These are phyloP conservation scores for Populus pruinosa DNA, from an alignment of 345 rosid genomes.

Conservation along the genomic window DNA sequence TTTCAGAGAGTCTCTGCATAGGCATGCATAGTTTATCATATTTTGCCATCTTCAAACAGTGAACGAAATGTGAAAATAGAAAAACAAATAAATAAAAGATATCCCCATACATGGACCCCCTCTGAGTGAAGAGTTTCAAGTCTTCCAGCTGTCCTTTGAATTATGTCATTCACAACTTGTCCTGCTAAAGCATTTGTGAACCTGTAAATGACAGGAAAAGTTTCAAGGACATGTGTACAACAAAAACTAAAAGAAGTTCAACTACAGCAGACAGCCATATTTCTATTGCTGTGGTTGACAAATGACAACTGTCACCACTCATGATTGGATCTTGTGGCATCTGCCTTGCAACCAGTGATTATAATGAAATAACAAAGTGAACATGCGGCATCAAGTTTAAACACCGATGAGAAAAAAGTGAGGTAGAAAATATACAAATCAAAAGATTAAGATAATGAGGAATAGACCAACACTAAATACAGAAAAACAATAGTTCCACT, in stretches of 20 bases:
- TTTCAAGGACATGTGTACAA: not conserved
- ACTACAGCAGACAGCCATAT: not conserved
- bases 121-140: constrained; percentile 92
- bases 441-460: not conserved
- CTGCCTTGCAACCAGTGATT: not conserved
- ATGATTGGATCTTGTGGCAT: not conserved
- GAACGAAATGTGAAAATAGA: not conserved
- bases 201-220: constrained; percentile 43
- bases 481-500: not conserved
- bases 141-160: constrained; percentile 81
- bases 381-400: not conserved
- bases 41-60: not conserved
- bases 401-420: not conserved
- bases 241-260: not conserved
- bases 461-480: not conserved
- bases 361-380: not conserved
- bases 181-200: constrained; percentile 74
- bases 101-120: constrained; percentile 81
- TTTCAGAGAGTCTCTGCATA: constrained; percentile 90
- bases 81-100: constrained; percentile 3
- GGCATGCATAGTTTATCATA: constrained; percentile 9
- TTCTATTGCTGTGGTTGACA: not conserved
- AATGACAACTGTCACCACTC: not conserved
- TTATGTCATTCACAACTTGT: constrained; percentile 54
- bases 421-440: no score